A percentile compares a stretch with the other conserved stretches of the same genome.
phyloP scores from a whole-genome alignment of 2,329 filamentous ascomycete species.

The Atkinsonella texensis region DNA sequence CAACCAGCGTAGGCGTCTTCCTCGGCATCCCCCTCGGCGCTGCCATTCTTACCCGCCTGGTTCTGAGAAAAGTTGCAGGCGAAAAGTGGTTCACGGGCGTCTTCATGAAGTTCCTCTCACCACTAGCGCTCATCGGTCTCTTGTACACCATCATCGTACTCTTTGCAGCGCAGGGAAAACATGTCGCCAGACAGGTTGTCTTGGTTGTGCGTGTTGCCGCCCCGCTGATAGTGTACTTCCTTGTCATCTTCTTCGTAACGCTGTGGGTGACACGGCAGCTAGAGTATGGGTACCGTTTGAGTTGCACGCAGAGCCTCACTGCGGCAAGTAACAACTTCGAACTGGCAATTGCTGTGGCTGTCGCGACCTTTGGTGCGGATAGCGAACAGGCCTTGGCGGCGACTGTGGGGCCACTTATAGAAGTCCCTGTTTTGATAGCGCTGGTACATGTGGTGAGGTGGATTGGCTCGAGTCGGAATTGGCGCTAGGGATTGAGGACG shows the following conservation, averaged over 20 bases:
- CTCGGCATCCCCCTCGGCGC: constrained; percentile 73
- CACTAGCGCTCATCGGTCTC: constrained; percentile 69
- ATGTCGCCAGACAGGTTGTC: constrained; percentile 72
- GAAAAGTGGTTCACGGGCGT: constrained; percentile 50
- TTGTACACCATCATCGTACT: constrained; percentile 80
- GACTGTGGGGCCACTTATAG: constrained; percentile 75
- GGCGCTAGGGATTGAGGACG: not conserved
- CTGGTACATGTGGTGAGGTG: constrained; percentile 54
- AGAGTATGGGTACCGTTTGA: constrained; percentile 63
- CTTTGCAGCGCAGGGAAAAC: constrained; percentile 68
- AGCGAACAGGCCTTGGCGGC: constrained; percentile 72
- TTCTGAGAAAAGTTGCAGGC: constrained; percentile 41
- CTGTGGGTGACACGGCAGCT: constrained; percentile 47
- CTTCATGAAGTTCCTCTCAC: constrained; percentile 59
- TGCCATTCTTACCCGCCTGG: constrained; percentile 63
- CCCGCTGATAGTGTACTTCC: constrained; percentile 72
- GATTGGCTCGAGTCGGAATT: constrained; percentile 5
- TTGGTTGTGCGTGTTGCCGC: constrained; percentile 72
- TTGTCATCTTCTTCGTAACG: constrained; percentile 60
- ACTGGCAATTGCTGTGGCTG: constrained; percentile 76
- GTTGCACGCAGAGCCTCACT: constrained; percentile 72
- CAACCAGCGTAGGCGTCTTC: constrained; percentile 73
- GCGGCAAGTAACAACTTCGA: constrained; percentile 92
- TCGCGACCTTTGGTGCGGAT: constrained; percentile 65
- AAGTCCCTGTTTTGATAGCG: constrained; percentile 69